Conservation (phyloP, 78 protist genomes). For the Mastigamoeba balamuthi region DNA sequence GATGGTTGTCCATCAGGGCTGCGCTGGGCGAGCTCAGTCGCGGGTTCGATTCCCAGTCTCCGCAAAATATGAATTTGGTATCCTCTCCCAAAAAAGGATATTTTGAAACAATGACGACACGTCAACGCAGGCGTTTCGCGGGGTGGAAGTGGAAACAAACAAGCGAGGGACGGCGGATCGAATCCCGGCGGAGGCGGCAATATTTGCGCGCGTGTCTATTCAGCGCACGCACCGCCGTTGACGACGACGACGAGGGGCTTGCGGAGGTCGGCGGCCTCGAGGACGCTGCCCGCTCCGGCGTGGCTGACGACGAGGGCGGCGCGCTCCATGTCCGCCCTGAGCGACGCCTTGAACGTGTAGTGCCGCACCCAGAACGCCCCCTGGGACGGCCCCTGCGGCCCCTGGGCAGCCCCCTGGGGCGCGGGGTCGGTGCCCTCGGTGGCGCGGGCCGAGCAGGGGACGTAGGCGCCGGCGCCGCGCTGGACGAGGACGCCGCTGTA, state of each 20-base stretch:
- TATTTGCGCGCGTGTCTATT: too few species aligned
- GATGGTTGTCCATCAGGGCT: slow-evolving; percentile 50
- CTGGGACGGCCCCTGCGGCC: neutral
- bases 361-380: neutral
- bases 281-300: neutral
- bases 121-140: too few species aligned
- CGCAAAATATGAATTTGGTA: slow-evolving; percentile 14
- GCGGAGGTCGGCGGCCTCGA: neutral
- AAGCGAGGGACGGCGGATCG: too few species aligned
- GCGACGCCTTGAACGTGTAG: neutral
- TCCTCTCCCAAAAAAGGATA: too few species aligned
- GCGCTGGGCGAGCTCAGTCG: slow-evolving; percentile 10
- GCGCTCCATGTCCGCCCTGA: neutral
- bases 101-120: too few species aligned
- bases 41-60: slow-evolving; percentile 2
- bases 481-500: neutral
- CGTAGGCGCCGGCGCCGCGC: neutral
- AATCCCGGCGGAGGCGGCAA: too few species aligned
- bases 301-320: neutral
- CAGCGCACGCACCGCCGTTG: too few species aligned
- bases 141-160: too few species aligned
- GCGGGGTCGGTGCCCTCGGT: too few species aligned
- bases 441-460: neutral
- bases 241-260: neutral
- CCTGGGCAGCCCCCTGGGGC: too few species aligned